Percentiles rank a stretch among this genome's conserved stretches.
These are phyloP conservation scores for Plectranthus barbatus DNA, from an alignment of 257 asterid genomes.

Conservation along the genomic window DNA sequence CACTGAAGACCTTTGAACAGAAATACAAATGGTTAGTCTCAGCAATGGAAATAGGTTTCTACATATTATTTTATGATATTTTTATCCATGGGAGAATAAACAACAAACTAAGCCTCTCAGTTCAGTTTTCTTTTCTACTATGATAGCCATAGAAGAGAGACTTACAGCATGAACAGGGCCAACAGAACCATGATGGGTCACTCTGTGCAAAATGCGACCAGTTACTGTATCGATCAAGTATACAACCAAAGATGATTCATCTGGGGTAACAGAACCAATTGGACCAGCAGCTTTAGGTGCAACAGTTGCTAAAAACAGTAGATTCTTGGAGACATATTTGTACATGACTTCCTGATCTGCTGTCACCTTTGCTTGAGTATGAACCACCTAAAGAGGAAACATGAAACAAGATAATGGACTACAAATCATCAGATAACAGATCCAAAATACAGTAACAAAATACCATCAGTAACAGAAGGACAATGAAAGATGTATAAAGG, in stretches of 20 bases:
- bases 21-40: neutral
- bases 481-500: neutral
- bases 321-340: conserved; percentile 79
- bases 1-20: conserved; percentile 71
- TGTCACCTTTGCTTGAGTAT: conserved; percentile 90
- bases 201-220: conserved; percentile 85
- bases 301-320: conserved; percentile 82
- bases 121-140: neutral
- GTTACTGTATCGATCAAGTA: conserved; percentile 83
- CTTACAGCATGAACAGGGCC: conserved; percentile 93
- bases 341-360: conserved; percentile 92
- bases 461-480: neutral
- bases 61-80: no score
- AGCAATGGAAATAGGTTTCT: neutral
- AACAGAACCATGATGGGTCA: conserved; percentile 92
- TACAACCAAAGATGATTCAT: conserved; percentile 72
- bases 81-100: neutral
- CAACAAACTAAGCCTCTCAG: neutral
- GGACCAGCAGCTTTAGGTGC: conserved; percentile 79
- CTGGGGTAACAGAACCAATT: conserved; percentile 85
- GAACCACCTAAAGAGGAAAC: conserved; percentile 64
- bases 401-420: neutral
- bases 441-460: neutral
- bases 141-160: conserved; percentile 12
- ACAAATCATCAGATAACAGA: conserved; percentile 12